These are phyloP conservation scores for Dissophora globulifera DNA, from an alignment of 192 early-diverging fungal genomes.

Conservation along the genomic window DNA sequence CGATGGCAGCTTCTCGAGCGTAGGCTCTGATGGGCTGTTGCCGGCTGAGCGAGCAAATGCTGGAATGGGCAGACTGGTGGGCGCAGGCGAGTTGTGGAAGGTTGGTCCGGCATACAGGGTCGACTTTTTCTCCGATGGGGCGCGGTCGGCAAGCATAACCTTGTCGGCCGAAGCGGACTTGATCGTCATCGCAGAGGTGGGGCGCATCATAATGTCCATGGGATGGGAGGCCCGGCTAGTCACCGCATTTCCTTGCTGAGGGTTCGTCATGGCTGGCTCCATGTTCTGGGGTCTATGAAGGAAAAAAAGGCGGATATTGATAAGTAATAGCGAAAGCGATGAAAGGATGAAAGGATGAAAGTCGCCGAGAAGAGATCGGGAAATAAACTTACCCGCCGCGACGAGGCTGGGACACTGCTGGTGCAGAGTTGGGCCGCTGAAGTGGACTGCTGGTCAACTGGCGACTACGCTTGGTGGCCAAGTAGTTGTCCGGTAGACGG, in stretches of 20 bases:
- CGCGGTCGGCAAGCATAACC: conserved; percentile 7
- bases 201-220: conserved; percentile 10
- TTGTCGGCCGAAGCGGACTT: conserved; percentile 15
- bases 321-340: too few species aligned
- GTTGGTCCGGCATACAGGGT: conserved; percentile 65
- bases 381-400: conserved; percentile 18
- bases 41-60: conserved; percentile 42
- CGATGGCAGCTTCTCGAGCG: conserved; percentile 16
- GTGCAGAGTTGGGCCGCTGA: conserved; percentile 34
- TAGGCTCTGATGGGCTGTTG: conserved; percentile 22
- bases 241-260: neutral
- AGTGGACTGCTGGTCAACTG: conserved; percentile 7
- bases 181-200: neutral
- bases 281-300: conserved; percentile 7
- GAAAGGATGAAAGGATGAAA: neutral
- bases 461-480: neutral
- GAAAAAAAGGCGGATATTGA: too few species aligned
- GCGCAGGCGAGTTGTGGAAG: conserved; percentile 67
- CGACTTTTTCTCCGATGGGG: conserved; percentile 25
- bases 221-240: neutral
- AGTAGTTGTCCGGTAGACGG: conserved; percentile 9
- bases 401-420: conserved; percentile 6
- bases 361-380: neutral
- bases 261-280: neutral
- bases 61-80: conserved; percentile 64